These are phyloP conservation scores for Ustanciosporium gigantosporum DNA, from an alignment of 1,284 basidiomycete genomes.

Conservation along the genomic window DNA sequence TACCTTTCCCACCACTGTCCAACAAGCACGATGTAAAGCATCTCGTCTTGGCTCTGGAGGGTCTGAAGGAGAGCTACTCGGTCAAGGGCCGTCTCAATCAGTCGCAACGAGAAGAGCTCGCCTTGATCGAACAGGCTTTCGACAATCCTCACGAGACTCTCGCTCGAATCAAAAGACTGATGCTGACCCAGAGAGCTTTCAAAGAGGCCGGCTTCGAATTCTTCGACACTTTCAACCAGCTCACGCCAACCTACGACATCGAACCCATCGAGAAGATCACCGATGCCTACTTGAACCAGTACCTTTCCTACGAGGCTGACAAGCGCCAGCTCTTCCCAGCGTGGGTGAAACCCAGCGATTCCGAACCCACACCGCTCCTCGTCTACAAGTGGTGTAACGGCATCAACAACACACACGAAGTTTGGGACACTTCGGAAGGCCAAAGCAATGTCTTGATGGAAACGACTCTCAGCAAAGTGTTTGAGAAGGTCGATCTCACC, in stretches of 20 bases:
- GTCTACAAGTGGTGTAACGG: conserved; percentile 62
- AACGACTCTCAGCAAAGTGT: conserved; percentile 59
- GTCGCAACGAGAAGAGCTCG: conserved; percentile 60
- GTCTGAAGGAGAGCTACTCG: conserved; percentile 59
- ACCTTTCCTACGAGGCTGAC: conserved; percentile 60
- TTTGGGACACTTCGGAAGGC: conserved; percentile 60
- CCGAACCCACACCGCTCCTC: conserved; percentile 58
- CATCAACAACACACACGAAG: conserved; percentile 58
- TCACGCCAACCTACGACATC: conserved; percentile 60
- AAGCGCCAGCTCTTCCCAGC: conserved; percentile 61
- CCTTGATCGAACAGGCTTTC: conserved; percentile 60
- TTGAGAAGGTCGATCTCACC: conserved; percentile 60
- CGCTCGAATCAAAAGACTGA: conserved; percentile 59
- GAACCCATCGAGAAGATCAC: conserved; percentile 62
- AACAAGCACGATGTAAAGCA: conserved; percentile 61
- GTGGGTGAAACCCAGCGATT: conserved; percentile 61
- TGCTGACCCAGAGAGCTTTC: conserved; percentile 61
- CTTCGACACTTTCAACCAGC: conserved; percentile 59
- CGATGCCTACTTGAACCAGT: conserved; percentile 60
- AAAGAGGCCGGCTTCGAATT: conserved; percentile 61
- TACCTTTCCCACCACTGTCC: conserved; percentile 60
- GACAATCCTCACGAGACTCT: conserved; percentile 61
- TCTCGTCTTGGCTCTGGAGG: conserved; percentile 57
- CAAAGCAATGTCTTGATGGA: conserved; percentile 61
- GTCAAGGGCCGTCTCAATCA: conserved; percentile 60